Base-by-base conservation (phyloP, 225 moss, liverwort and hornwort species). In the Climacium dendroides region DNA sequence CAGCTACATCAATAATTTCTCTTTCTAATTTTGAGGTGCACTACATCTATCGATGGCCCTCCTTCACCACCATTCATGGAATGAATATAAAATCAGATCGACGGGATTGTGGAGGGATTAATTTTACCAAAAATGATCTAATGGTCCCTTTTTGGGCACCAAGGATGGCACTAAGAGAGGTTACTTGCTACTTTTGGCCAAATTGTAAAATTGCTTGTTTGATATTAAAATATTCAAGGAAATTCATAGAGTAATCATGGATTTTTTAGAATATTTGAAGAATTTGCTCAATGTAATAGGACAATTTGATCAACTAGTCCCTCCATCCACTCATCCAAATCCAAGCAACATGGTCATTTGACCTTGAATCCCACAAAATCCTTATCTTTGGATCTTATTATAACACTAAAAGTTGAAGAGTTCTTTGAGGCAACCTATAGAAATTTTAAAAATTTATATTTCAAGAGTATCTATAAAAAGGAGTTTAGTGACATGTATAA, bases 141-240 rank as follows among this genome's bases (percentile, higher is more conserved):
- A n/a, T n/a, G n/a, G n/a, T n/a, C n/a, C n/a, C n/a, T n/a, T n/a
- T n/a, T n/a, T n/a, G n/a, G n/a, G n/a, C n/a, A n/a, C n/a, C n/a
- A n/a, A n/a, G n/a, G n/a, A n/a, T n/a, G n/a, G n/a, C n/a, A n/a
- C n/a, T n/a, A n/a, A n/a, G n/a, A n/a, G n/a, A n/a, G n/a, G n/a
- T n/a, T n/a, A n/a, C n/a, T n/a, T n/a, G n/a, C n/a, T n/a, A n/a
- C n/a, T n/a, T n/a, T n/a, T n/a, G n/a, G n/a, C n/a, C n/a, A n/a
- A n/a, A n/a, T n/a, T n/a, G n/a, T n/a, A 2, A 41, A 4, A 10
- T 0, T 0, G 0, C 19, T 0, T 19, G 2, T 18, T 0, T 50
- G 1, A 47, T 47, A 13, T 50, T 3, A 32, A 32, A 74, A 16
- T 13, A 50, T 50, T 50, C 3, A 34, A 32, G 13, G 7, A 6